Evolutionary conservation across 805 yeast genomes (phyloP).

Genomic region (Nakazawaea ishiwadae): DNA sequence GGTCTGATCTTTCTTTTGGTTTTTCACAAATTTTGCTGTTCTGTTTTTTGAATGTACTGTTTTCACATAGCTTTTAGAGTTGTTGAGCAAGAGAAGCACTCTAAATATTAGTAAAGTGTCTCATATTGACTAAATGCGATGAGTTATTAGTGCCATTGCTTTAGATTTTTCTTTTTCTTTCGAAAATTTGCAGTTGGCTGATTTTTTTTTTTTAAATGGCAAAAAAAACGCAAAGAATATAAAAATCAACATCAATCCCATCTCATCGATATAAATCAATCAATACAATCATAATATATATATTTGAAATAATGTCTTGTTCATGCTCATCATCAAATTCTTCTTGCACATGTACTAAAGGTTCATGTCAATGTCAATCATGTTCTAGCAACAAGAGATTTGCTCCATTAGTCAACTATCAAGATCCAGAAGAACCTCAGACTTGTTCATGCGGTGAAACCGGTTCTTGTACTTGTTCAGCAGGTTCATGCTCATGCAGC

Average conservation of each 20-base stretch:
- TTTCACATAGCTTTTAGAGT: too few relatives aligned
- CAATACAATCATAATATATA: neutral
- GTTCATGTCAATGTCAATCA: constrained; percentile 8
- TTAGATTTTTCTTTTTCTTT: too few relatives aligned
- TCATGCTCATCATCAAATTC: constrained; percentile 10
- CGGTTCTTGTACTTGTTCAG: constrained; percentile 2
- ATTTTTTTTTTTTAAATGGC: too few relatives aligned
- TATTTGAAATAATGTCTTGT: constrained; percentile 5
- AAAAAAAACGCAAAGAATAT: neutral
- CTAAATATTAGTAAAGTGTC: too few relatives aligned
- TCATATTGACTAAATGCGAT: neutral
- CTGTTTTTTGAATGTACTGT: too few relatives aligned
- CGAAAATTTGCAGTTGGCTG: too few relatives aligned
- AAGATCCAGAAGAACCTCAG: constrained; percentile 1
- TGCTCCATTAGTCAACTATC: constrained; percentile 7
- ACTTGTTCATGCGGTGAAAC: constrained; percentile 4
- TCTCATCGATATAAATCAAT: neutral
- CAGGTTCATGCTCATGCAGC: neutral
- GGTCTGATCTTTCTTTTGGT: too few relatives aligned
- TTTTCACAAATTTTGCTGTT: too few relatives aligned
- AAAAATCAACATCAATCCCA: neutral
- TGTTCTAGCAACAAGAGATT: constrained; percentile 8
- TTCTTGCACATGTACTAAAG: constrained; percentile 7
- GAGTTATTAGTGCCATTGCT: neutral
- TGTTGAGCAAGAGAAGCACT: too few relatives aligned